These are phyloP conservation scores for Spergularia bocconei DNA, from an alignment of 148 eudicot species.

Conservation along the genomic window DNA sequence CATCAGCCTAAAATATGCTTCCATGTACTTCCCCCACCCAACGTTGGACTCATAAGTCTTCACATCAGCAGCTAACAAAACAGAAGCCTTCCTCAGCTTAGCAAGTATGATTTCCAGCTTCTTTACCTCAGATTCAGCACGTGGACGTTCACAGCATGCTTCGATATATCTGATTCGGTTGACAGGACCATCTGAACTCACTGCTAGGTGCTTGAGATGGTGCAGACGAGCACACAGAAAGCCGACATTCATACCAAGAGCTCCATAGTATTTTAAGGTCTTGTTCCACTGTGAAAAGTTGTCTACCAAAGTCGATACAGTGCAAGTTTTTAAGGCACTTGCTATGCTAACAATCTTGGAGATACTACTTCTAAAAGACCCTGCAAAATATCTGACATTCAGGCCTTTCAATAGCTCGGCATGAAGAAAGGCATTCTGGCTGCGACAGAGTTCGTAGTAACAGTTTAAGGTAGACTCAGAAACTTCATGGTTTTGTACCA, in stretches of 20 bases:
- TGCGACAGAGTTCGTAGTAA: conserved; percentile 52
- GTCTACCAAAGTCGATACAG: conserved; percentile 33
- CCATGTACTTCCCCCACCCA: conserved; percentile 1
- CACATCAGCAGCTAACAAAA: background rate
- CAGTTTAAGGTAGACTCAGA: conserved; percentile 27
- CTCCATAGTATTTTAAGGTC: conserved; percentile 41
- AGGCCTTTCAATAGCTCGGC: conserved; percentile 38
- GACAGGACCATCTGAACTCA: conserved; percentile 35
- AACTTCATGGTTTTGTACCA: conserved; percentile 46
- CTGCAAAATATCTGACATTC: conserved; percentile 30
- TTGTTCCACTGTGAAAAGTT: conserved; percentile 46
- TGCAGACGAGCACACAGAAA: conserved; percentile 40
- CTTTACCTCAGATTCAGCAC: conserved; percentile 33
- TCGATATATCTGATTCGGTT: conserved; percentile 32
- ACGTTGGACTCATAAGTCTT: conserved; percentile 29
- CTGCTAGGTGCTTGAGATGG: conserved; percentile 34
- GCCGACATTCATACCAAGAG: conserved; percentile 56
- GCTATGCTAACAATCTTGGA: conserved; percentile 41
- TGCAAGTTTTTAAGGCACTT: conserved; percentile 42
- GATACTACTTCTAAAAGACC: conserved; percentile 20
- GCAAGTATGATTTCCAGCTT: conserved; percentile 37
- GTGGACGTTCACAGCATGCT: conserved; percentile 32
- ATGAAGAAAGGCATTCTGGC: conserved; percentile 48
- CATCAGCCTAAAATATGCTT: background rate
- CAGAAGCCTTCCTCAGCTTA: conserved; percentile 26